Evolutionary conservation across 495 filamentous ascomycete species (phyloP).

Genomic region (Lophiostoma macrostomum): DNA sequence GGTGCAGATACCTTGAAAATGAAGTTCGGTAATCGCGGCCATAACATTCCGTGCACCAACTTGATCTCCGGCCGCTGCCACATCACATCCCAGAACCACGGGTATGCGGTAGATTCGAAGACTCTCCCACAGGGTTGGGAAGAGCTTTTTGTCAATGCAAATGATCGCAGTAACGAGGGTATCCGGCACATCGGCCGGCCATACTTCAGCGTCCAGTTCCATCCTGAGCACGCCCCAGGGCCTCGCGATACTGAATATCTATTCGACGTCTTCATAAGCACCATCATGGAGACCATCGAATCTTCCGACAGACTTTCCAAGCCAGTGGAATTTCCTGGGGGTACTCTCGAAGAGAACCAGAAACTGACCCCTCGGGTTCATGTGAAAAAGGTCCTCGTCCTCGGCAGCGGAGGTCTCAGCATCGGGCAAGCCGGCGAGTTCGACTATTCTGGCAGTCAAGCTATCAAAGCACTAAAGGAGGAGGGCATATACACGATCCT

Average conservation of each 20-base stretch:
- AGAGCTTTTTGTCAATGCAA: constrained; percentile 95
- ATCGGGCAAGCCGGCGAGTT: constrained; percentile 98
- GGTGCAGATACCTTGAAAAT: constrained; percentile 89
- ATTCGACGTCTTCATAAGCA: constrained; percentile 92
- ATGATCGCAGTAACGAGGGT: constrained; percentile 96
- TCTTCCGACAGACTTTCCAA: constrained; percentile 60
- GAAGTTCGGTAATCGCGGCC: constrained; percentile 98
- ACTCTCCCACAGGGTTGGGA: constrained; percentile 77
- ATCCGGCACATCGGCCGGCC: constrained; percentile 81
- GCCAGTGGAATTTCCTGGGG: constrained; percentile 83
- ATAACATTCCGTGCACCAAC: constrained; percentile 97
- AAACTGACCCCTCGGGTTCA: constrained; percentile 69
- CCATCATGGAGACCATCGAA: constrained; percentile 64
- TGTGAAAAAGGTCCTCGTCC: constrained; percentile 90
- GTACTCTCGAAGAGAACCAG: constrained; percentile 71
- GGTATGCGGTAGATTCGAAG: constrained; percentile 81
- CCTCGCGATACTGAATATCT: constrained; percentile 95
- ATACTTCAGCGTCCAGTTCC: constrained; percentile 98
- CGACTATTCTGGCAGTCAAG: constrained; percentile 90
- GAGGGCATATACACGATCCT: constrained; percentile 93
- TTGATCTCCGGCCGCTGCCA: constrained; percentile 91
- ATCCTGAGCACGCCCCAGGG: constrained; percentile 93
- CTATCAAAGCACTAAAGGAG: constrained; percentile 97
- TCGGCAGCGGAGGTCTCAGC: constrained; percentile 89
- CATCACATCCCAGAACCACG: constrained; percentile 98